Evolutionary conservation across 768 basidiomycete genomes (phyloP).

Genomic region (Calvatia gigantea): DNA sequence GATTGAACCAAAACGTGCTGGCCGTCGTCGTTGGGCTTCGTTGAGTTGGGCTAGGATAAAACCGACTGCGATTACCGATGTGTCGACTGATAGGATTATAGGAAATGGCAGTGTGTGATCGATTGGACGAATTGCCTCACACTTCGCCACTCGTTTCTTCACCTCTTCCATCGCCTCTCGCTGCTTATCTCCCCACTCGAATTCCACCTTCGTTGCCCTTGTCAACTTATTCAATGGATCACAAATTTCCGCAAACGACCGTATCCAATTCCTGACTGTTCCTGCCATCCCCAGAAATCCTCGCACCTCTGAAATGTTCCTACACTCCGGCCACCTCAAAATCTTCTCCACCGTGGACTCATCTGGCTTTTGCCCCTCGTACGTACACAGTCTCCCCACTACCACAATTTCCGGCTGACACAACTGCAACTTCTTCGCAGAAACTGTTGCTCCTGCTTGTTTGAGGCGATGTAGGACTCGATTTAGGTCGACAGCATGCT

Average conservation of each 20-base stretch:
- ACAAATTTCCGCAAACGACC: conserved; percentile 18
- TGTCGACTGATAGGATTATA: conserved; percentile 31
- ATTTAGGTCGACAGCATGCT: conserved; percentile 30
- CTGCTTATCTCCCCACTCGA: conserved; percentile 25
- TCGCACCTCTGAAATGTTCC: conserved; percentile 18
- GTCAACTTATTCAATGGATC: conserved; percentile 19
- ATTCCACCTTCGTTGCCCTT: conserved; percentile 20
- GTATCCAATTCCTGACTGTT: conserved; percentile 22
- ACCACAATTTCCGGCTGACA: conserved; percentile 18
- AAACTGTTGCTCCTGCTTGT: conserved; percentile 29
- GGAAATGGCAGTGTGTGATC: conserved; percentile 20
- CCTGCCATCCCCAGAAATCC: conserved; percentile 29
- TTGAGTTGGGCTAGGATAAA: conserved; percentile 17
- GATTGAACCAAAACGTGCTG: conserved; percentile 30
- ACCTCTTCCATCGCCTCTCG: conserved; percentile 17
- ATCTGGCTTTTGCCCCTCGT: conserved; percentile 25
- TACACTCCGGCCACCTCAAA: conserved; percentile 22
- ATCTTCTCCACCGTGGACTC: conserved; percentile 15
- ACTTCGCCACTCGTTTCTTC: conserved; percentile 20
- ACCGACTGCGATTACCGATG: conserved; percentile 24
- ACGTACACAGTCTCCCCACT: conserved; percentile 24
- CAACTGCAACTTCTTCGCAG: conserved; percentile 27
- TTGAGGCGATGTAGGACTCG: conserved; percentile 27
- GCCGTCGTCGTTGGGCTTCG: conserved; percentile 17
- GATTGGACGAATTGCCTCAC: conserved; percentile 23